Evolutionary conservation across 192 early-diverging fungal species (phyloP).

Genomic region (Spizellomyces punctatus): DNA sequence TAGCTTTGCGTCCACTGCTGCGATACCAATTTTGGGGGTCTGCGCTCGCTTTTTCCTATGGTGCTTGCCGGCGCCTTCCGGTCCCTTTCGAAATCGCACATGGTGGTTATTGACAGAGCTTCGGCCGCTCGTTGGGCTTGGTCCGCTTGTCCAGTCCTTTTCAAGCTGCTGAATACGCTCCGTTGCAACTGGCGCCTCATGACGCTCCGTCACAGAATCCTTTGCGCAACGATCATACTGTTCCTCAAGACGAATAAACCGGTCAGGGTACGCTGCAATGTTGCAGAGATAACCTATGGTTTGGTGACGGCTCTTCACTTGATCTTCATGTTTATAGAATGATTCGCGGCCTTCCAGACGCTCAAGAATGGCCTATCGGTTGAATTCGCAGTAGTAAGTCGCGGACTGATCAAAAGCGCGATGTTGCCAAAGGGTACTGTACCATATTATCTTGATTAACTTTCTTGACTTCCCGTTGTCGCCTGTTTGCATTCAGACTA

Average conservation of each 20-base stretch:
- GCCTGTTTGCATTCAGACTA: constrained; percentile 8
- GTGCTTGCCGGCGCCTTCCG: not conserved
- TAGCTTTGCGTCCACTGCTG: not conserved
- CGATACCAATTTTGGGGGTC: not conserved
- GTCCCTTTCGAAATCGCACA: not conserved
- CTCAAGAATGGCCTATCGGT: constrained; percentile 38
- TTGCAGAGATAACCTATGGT: constrained; percentile 48
- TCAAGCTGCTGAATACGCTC: not conserved
- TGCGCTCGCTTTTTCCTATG: not conserved
- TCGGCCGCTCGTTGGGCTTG: not conserved
- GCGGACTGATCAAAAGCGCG: too few relatives aligned
- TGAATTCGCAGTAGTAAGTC: too few relatives aligned
- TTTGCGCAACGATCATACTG: not conserved
- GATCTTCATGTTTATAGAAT: constrained; percentile 39
- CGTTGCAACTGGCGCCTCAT: not conserved
- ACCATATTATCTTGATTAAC: constrained; percentile 43
- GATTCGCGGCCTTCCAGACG: constrained; percentile 45
- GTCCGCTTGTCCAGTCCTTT: not conserved
- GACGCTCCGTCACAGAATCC: not conserved
- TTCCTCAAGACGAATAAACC: constrained; percentile 32
- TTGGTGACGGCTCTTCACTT: constrained; percentile 26
- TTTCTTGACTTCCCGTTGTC: constrained; percentile 23
- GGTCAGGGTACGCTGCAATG: constrained; percentile 46
- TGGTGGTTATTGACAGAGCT: not conserved
- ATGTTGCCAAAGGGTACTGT: not conserved